Evolutionary conservation across 2,329 filamentous ascomycete genomes (phyloP).

Genomic region (Sclerotinia sclerotiorum): DNA sequence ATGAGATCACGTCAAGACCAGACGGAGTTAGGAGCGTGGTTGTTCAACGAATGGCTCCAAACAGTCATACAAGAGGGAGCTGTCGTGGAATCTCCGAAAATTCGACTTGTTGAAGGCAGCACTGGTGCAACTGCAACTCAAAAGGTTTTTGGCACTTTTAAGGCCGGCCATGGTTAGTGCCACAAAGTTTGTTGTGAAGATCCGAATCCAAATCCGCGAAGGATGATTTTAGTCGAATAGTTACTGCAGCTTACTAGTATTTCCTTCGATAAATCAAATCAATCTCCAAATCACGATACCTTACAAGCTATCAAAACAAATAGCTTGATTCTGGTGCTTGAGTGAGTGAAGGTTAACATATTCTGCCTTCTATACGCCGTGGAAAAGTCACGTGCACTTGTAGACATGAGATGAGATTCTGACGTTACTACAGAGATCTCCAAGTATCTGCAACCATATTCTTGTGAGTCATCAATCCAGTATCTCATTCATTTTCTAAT

Average conservation of each 20-base stretch:
- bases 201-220: background rate
- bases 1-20: constrained; percentile 42
- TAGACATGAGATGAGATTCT: no score
- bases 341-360: no score
- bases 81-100: constrained; percentile 22
- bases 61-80: constrained; percentile 23
- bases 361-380: no score
- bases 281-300: no score
- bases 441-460: no score
- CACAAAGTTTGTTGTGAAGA: constrained; percentile 26
- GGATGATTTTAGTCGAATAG: no score
- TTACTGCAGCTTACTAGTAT: background rate
- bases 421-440: no score
- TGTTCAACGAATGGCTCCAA: constrained; percentile 28
- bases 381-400: no score
- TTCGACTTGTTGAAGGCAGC: constrained; percentile 27
- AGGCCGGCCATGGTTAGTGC: constrained; percentile 29
- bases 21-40: constrained; percentile 24
- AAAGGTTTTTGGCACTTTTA: constrained; percentile 21
- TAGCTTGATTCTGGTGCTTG: no score
- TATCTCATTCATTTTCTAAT: no score
- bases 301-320: no score
- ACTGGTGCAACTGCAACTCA: constrained; percentile 22
- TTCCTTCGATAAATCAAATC: background rate
- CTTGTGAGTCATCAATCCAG: no score